Evolutionary conservation across 2,329 filamentous ascomycete species (phyloP).

Genomic region (Monosporascus sp.): DNA sequence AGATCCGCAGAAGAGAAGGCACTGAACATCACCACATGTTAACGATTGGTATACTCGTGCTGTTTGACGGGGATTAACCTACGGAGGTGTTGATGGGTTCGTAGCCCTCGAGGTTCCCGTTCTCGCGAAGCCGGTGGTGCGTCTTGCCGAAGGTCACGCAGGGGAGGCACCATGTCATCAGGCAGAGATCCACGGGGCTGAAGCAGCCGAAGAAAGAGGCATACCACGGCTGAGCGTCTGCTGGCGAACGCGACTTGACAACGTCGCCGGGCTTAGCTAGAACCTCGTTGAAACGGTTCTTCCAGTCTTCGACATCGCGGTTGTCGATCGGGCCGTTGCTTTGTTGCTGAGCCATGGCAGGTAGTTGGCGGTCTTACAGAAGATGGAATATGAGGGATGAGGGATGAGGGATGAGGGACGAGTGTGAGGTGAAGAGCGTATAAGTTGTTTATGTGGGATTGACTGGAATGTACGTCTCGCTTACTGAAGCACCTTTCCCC

Average conservation of each 20-base stretch:
- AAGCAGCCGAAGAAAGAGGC: constrained; percentile 39
- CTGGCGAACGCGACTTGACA: constrained; percentile 36
- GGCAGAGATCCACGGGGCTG: constrained; percentile 36
- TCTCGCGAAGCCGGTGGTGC: constrained; percentile 35
- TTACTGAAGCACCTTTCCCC: no score
- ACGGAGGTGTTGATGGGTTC: constrained; percentile 43
- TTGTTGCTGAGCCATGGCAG: neutral
- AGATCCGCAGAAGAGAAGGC: constrained; percentile 37
- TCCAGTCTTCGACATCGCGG: constrained; percentile 39
- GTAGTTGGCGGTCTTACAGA: neutral
- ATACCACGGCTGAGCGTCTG: constrained; percentile 32
- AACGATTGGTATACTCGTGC: neutral
- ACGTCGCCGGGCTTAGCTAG: constrained; percentile 36
- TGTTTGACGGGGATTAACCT: constrained; percentile 12
- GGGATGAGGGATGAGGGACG: neutral
- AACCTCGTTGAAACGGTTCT: constrained; percentile 36
- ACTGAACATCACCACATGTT: constrained; percentile 20
- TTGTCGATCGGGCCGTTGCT: constrained; percentile 33
- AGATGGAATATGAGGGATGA: neutral
- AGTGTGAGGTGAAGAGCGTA: neutral
- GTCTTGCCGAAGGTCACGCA: constrained; percentile 46
- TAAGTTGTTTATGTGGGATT: neutral
- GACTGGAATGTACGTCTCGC: neutral
- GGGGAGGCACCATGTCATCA: constrained; percentile 40
- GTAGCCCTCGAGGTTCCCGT: constrained; percentile 35